Percentiles rank a stretch among this genome's conserved stretches.
Evolutionary conservation across 1,284 basidiomycete genomes (phyloP).

Genomic region (Rhodotorula sp.): DNA sequence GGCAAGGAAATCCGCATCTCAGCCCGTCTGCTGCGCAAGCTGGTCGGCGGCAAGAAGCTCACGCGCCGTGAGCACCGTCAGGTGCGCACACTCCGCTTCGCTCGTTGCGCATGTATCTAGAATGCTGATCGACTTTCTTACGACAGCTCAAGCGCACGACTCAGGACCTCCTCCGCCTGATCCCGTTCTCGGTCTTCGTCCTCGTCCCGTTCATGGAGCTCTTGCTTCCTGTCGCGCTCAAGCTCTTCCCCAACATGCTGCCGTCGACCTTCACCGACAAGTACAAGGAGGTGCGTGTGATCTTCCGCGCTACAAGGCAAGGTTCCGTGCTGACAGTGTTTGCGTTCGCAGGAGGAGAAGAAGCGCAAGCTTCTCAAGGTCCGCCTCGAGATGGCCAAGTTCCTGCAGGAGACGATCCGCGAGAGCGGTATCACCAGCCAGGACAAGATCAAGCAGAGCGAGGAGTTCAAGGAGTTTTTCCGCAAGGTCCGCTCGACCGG

Average conservation of each 20-base stretch:
- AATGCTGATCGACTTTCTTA: neutral
- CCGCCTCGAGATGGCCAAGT: slow-evolving; percentile 98
- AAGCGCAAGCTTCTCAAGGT: slow-evolving; percentile 92
- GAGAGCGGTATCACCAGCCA: slow-evolving; percentile 85
- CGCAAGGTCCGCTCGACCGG: slow-evolving; percentile 95
- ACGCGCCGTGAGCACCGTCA: slow-evolving; percentile 93
- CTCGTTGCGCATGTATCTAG: neutral
- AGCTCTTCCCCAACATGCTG: slow-evolving; percentile 98
- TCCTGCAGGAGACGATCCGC: slow-evolving; percentile 93
- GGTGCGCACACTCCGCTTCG: slow-evolving; percentile 54
- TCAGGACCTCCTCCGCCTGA: slow-evolving; percentile 83
- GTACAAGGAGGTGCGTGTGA: slow-evolving; percentile 63
- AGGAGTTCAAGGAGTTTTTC: slow-evolving; percentile 99
- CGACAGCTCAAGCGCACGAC: slow-evolving; percentile 85
- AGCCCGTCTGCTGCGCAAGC: slow-evolving; percentile 81
- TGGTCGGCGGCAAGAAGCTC: slow-evolving; percentile 84
- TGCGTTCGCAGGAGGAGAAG: slow-evolving; percentile 78
- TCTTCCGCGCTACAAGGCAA: neutral
- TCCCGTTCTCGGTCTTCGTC: slow-evolving; percentile 93
- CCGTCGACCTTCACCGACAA: slow-evolving; percentile 99
- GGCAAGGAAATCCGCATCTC: slow-evolving; percentile 94
- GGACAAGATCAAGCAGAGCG: slow-evolving; percentile 82
- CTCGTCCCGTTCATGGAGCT: slow-evolving; percentile 98
- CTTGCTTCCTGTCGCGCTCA: slow-evolving; percentile 92
- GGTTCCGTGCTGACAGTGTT: neutral